A percentile compares a stretch with the other conserved stretches of the same genome.
Evolutionary conservation across 768 basidiomycete genomes (phyloP).

Genomic region (Xanthoconium stramineum): DNA sequence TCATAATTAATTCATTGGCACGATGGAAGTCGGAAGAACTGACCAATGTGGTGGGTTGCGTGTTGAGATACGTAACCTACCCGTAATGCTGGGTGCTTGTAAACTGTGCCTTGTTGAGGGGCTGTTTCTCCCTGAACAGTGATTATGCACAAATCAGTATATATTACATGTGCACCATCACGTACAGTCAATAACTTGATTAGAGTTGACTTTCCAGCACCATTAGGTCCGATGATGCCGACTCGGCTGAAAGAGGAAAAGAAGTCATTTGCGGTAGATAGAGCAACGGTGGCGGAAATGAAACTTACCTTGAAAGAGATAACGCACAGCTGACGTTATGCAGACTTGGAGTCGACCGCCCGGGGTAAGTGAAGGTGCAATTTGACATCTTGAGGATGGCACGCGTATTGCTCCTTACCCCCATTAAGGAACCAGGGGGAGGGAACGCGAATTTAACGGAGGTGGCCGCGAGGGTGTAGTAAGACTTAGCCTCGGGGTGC

Average conservation of each 20-base stretch:
- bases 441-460: constrained; percentile 96
- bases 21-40: constrained; percentile 17
- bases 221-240: constrained; percentile 89
- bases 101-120: constrained; percentile 88
- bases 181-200: constrained; percentile 88
- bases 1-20: constrained; percentile 21
- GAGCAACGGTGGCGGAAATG: constrained; percentile 22
- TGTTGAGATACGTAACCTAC: constrained; percentile 98
- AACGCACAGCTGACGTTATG: constrained; percentile 88
- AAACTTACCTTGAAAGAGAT: constrained; percentile 77
- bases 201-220: constrained; percentile 94
- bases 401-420: constrained; percentile 92
- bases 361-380: constrained; percentile 95
- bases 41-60: constrained; percentile 93
- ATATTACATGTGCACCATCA: constrained; percentile 10
- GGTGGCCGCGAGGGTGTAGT: constrained; percentile 93
- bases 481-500: constrained; percentile 92
- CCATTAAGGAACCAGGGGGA: constrained; percentile 93
- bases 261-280: constrained; percentile 17
- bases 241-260: constrained; percentile 61
- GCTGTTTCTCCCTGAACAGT: constrained; percentile 74
- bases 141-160: constrained; percentile 9
- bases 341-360: constrained; percentile 74
- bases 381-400: constrained; percentile 90
- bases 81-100: constrained; percentile 91